A percentile compares a stretch with the other conserved stretches of the same genome.
Conservation (phyloP, 2,329 filamentous ascomycete species). For the Aspergillus novoparasiticus region DNA sequence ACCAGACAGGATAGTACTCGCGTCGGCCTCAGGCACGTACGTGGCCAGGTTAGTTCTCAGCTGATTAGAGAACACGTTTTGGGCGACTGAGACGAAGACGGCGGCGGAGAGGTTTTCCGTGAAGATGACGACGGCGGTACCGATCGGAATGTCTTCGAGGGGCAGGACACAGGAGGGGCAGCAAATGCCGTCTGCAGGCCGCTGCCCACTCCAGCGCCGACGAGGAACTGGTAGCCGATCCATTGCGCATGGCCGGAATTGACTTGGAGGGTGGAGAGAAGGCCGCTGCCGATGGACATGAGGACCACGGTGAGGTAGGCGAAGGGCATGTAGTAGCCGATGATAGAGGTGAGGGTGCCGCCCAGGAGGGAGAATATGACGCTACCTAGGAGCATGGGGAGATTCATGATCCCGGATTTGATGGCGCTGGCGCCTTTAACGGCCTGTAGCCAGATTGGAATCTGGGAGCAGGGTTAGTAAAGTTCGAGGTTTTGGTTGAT, state of each 20-base stretch:
- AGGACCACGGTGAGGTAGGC: conserved; percentile 6
- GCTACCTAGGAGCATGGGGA: conserved; percentile 2
- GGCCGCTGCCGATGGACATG: conserved; percentile 6
- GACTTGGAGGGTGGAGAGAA: conserved; percentile 3
- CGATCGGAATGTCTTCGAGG: conserved; percentile 11
- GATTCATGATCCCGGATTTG: conserved; percentile 5
- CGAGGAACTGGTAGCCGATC: conserved; percentile 19
- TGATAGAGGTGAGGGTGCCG: neutral
- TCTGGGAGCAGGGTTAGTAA: neutral
- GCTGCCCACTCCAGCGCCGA: conserved; percentile 12
- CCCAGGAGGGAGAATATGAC: conserved; percentile 1
- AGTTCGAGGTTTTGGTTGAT: neutral
- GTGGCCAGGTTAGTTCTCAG: conserved; percentile 7
- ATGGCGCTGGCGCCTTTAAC: conserved; percentile 1
- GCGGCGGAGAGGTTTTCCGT: conserved; percentile 8
- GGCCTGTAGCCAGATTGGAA: conserved; percentile 11
- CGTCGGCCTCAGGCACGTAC: conserved; percentile 13
- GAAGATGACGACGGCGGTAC: conserved; percentile 15
- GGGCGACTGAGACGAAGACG: conserved; percentile 14
- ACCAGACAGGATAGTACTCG: conserved; percentile 5
- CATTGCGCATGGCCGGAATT: conserved; percentile 7
- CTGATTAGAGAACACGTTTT: conserved; percentile 21
- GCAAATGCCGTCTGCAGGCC: conserved; percentile 13
- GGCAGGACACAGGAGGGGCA: conserved; percentile 1
- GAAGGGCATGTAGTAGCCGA: conserved; percentile 8